Conservation (phyloP, 768 basidiomycete genomes). For the Chiua virens region DNA sequence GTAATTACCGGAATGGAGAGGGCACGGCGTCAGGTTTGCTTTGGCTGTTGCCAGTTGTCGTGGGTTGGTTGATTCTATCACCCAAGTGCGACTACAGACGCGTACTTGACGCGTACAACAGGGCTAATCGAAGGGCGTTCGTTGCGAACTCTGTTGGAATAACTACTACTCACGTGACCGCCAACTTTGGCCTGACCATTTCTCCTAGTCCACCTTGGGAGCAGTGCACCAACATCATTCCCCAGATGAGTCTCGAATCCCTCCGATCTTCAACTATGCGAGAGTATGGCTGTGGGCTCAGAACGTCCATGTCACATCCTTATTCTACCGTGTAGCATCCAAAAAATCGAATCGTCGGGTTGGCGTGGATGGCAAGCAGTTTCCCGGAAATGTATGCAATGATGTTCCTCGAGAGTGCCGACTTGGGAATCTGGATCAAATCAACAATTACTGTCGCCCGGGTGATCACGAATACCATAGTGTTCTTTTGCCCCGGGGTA, state of each 20-base stretch:
- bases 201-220: not conserved
- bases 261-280: constrained; percentile 28
- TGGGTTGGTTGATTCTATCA: constrained; percentile 42
- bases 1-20: constrained; percentile 34
- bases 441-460: constrained; percentile 20
- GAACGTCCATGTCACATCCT: constrained; percentile 12
- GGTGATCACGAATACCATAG: not conserved
- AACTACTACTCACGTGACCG: not conserved
- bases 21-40: constrained; percentile 43
- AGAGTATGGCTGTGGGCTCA: constrained; percentile 22
- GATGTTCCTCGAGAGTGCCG: constrained; percentile 14
- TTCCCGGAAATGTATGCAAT: not conserved
- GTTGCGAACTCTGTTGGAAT: not conserved
- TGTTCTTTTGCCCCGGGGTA: constrained; percentile 21
- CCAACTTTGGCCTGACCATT: constrained; percentile 21
- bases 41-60: constrained; percentile 42
- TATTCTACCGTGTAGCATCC: constrained; percentile 21
- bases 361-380: not conserved
- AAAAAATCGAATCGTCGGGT: not conserved
- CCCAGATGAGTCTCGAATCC: constrained; percentile 24
- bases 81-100: constrained; percentile 39
- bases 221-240: constrained; percentile 4
- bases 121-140: constrained; percentile 10
- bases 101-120: constrained; percentile 20
- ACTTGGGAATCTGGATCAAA: constrained; percentile 15